Evolutionary conservation across 768 basidiomycete genomes (phyloP).

Genomic region (Auriscalpium orientale): DNA sequence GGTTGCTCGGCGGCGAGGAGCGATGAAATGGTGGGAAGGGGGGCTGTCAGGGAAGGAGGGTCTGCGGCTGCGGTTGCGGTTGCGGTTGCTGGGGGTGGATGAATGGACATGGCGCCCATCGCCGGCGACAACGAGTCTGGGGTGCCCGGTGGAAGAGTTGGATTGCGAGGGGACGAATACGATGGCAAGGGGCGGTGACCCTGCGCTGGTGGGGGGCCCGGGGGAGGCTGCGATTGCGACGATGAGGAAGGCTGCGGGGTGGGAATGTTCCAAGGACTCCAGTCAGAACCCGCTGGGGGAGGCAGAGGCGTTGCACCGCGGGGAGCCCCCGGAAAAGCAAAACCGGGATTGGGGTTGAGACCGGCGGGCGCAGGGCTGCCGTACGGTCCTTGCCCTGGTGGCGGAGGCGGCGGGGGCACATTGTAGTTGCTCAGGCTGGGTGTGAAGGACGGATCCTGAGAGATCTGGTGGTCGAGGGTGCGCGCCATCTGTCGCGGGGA

Average conservation of each 20-base stretch:
- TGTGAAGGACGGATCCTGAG: conserved; percentile 13
- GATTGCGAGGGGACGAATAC: conserved; percentile 16
- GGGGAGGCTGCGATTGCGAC: conserved; percentile 11
- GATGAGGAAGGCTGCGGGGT: conserved; percentile 13
- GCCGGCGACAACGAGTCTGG: conserved; percentile 1
- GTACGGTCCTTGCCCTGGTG: conserved; percentile 2
- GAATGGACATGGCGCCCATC: conserved; percentile 14
- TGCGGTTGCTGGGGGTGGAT: conserved; percentile 12
- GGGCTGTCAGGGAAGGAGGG: conserved; percentile 51
- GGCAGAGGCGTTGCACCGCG: conserved; percentile 11
- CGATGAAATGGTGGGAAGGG: conserved; percentile 57
- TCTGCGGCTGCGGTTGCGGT: conserved; percentile 16
- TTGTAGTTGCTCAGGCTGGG: conserved; percentile 14
- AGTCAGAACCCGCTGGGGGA: conserved; percentile 14
- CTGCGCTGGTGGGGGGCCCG: conserved; percentile 15
- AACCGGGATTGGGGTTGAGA: conserved; percentile 14
- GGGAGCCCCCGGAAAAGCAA: conserved; percentile 6
- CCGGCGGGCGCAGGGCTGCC: conserved; percentile 16
- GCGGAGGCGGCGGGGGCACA: conserved; percentile 17
- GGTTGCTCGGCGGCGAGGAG: conserved; percentile 44
- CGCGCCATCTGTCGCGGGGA: conserved; percentile 50
- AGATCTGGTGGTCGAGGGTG: conserved; percentile 44
- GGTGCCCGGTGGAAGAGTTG: conserved; percentile 14
- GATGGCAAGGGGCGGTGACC: conserved; percentile 17
- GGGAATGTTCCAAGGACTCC: conserved; percentile 23